These are phyloP conservation scores for Saprolegnia parasitica DNA, from an alignment of 352 stramenopile genomes.

Conservation along the genomic window DNA sequence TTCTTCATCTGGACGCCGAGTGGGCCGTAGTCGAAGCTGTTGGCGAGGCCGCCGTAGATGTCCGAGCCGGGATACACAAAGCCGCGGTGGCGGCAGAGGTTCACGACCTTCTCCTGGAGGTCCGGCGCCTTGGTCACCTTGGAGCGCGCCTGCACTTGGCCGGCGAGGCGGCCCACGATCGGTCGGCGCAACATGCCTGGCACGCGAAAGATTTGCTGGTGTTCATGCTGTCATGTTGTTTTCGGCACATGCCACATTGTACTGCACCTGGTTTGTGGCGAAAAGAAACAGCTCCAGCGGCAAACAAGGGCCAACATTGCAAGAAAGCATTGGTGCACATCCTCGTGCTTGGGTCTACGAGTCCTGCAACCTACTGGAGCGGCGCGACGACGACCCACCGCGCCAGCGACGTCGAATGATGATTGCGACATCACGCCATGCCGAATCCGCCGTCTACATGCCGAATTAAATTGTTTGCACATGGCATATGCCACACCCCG, in stretches of 20 bases:
- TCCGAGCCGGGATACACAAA: conserved; percentile 94
- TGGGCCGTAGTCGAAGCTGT: conserved; percentile 98
- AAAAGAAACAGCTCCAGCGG: too few relatives aligned
- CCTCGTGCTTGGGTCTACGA: too few relatives aligned
- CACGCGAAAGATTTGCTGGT: conserved; percentile 2
- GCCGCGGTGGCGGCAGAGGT: conserved; percentile 84
- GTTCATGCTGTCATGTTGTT: background rate
- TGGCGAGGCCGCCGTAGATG: conserved; percentile 96
- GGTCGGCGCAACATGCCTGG: conserved; percentile 7
- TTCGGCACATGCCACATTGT: conserved; percentile 12
- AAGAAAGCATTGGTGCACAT: too few relatives aligned
- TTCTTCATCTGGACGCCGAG: conserved; percentile 94
- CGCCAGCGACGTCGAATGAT: too few relatives aligned
- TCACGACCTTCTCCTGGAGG: conserved; percentile 69
- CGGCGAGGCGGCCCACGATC: background rate
- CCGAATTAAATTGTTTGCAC: background rate
- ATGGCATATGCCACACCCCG: background rate
- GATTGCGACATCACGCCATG: too few relatives aligned
- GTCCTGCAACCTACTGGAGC: too few relatives aligned
- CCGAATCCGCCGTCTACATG: background rate
- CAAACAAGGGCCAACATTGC: too few relatives aligned
- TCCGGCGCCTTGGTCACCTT: conserved; percentile 28
- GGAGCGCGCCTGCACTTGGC: background rate
- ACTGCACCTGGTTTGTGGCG: background rate
- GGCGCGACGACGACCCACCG: too few relatives aligned